Conservation (phyloP, 768 basidiomycete genomes). For the Suillus clintonianus region DNA sequence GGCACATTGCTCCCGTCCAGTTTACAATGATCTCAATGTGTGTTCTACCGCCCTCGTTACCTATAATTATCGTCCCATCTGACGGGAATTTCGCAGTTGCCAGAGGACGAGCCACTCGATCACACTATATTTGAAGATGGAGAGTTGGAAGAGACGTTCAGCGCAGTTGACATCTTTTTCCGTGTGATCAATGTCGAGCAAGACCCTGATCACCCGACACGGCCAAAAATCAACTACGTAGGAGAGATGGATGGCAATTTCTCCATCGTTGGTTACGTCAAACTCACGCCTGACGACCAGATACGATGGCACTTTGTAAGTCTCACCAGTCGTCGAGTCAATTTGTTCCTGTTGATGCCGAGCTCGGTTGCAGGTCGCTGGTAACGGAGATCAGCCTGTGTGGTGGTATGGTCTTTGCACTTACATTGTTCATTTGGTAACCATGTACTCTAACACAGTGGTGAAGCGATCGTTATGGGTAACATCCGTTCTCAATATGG, state of each 20-base stretch:
- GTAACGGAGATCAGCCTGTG: constrained; percentile 51
- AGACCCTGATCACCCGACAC: constrained; percentile 50
- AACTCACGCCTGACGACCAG: constrained; percentile 57
- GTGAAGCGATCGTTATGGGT: constrained; percentile 64
- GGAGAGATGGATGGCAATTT: constrained; percentile 54
- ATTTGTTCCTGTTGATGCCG: constrained; percentile 7
- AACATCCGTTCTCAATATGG: constrained; percentile 60
- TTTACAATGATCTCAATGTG: constrained; percentile 48
- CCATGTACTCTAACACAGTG: constrained; percentile 36
- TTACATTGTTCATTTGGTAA: not conserved
- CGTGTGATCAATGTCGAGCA: constrained; percentile 40
- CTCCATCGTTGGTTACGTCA: constrained; percentile 53
- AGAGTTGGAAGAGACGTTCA: constrained; percentile 54
- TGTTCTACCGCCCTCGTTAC: constrained; percentile 2
- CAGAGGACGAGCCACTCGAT: constrained; percentile 38
- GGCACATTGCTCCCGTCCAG: constrained; percentile 29
- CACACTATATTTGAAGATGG: constrained; percentile 50
- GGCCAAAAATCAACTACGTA: constrained; percentile 54
- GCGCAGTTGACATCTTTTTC: constrained; percentile 49
- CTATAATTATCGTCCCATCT: not conserved
- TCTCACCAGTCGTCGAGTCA: constrained; percentile 3
- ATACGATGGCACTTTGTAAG: constrained; percentile 68
- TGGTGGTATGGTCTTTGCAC: constrained; percentile 48
- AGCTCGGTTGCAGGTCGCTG: constrained; percentile 41
- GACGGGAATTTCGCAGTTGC: constrained; percentile 22